phyloP scores from a whole-genome alignment of 345 rosid species.

The Boechera stricta region DNA sequence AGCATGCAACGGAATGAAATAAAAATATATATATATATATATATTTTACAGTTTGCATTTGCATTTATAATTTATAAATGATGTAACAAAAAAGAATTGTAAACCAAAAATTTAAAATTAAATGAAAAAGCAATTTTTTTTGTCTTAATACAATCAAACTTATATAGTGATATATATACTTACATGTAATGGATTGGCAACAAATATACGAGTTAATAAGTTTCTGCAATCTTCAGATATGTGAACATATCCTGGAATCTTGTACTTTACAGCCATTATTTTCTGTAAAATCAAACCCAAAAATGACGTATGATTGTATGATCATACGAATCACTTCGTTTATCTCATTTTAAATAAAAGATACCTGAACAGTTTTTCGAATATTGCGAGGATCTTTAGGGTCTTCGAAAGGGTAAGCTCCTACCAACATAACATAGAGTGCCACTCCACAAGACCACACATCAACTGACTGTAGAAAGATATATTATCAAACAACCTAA shows the following conservation, averaged over 20 bases:
- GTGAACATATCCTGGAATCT: constrained; percentile 83
- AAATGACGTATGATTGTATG: not conserved
- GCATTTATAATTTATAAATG: not conserved
- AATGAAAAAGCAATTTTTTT: not conserved
- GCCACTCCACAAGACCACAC: constrained; percentile 93
- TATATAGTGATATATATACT: not conserved
- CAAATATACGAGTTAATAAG: constrained; percentile 74
- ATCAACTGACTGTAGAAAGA: constrained; percentile 59
- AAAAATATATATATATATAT: too few relatives aligned
- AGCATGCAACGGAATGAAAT: not conserved
- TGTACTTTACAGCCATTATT: constrained; percentile 81
- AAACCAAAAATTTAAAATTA: not conserved
- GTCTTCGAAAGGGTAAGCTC: constrained; percentile 85
- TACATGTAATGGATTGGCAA: constrained; percentile 67
- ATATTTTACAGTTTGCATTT: too few relatives aligned
- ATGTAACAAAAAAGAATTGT: not conserved
- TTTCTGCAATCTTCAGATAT: constrained; percentile 75
- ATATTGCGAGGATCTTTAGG: constrained; percentile 72
- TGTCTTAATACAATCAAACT: not conserved
- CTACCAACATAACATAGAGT: constrained; percentile 81
- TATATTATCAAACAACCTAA: not conserved
- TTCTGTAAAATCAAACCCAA: constrained; percentile 56
- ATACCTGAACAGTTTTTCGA: constrained; percentile 72
- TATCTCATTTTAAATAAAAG: not conserved
- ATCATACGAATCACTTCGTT: not conserved